Percentiles rank a stretch among this genome's conserved stretches.
Evolutionary conservation across 228 moss, liverwort and hornwort genomes (phyloP).

Genomic region (Sphagnum magellanicum): DNA sequence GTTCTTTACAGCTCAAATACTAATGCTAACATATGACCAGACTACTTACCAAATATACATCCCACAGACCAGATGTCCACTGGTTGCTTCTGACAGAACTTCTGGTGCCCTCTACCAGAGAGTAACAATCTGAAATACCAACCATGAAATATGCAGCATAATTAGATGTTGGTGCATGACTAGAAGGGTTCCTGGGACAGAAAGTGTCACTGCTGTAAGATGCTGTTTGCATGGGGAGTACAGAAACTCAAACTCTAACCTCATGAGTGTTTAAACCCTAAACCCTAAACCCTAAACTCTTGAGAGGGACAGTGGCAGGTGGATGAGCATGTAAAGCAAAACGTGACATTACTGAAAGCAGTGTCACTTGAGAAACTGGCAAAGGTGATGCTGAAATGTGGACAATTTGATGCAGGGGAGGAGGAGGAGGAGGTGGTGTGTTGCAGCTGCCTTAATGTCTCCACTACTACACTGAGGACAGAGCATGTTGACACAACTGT

Average conservation of each 20-base stretch:
- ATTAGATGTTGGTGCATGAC: background rate
- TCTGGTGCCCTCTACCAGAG: slow-evolving; percentile 85
- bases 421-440: no score
- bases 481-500: no score
- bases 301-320: slow-evolving; percentile 67
- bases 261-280: slow-evolving; percentile 45
- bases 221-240: no score
- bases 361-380: no score
- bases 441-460: no score
- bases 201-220: no score
- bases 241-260: slow-evolving; percentile 18
- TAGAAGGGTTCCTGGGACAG: background rate
- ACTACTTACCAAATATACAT: slow-evolving; percentile 72
- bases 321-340: no score
- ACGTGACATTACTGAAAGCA: no score
- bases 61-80: slow-evolving; percentile 90
- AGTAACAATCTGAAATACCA: slow-evolving; percentile 56
- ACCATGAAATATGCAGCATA: background rate
- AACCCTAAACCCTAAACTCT: slow-evolving; percentile 23
- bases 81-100: slow-evolving; percentile 68
- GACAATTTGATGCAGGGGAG: no score
- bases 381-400: no score
- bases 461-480: no score
- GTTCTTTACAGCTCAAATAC: background rate
- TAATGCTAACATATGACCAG: background rate